Evolutionary conservation across 202 grass and related monocot genomes (phyloP).

Genomic region (Zoysia matrella): DNA sequence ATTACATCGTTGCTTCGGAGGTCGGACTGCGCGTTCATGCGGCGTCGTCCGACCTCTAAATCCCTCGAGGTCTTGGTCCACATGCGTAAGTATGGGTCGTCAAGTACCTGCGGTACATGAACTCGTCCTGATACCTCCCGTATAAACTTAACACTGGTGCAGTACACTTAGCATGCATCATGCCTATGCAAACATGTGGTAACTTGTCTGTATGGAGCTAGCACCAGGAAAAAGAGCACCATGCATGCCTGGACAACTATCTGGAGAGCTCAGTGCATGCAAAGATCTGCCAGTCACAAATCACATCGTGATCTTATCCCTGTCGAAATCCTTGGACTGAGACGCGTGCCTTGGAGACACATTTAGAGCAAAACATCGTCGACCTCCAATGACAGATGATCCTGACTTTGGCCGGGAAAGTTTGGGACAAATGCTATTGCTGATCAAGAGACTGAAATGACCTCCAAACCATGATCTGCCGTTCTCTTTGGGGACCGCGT

Average conservation of each 20-base stretch:
- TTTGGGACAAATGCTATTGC: constrained; percentile 34
- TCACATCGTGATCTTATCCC: constrained; percentile 10
- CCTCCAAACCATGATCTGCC: constrained; percentile 36
- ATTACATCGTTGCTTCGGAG: too few species aligned
- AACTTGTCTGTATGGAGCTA: background rate
- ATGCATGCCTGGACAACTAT: background rate
- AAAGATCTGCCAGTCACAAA: background rate
- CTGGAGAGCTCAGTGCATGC: background rate
- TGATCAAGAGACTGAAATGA: background rate
- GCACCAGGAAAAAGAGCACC: background rate
- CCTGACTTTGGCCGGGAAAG: constrained; percentile 28
- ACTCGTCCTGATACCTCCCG: too few species aligned
- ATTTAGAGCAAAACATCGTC: constrained; percentile 16
- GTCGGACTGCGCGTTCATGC: too few species aligned
- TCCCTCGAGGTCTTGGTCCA: too few species aligned
- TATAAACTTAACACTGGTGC: too few species aligned
- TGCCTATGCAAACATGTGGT: background rate
- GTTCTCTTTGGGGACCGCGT: constrained; percentile 42
- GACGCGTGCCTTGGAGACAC: background rate
- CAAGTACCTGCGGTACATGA: too few species aligned
- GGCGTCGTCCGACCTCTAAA: too few species aligned
- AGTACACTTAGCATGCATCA: background rate
- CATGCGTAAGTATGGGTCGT: too few species aligned
- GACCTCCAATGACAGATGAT: constrained; percentile 10
- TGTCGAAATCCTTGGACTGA: constrained; percentile 14